Base-by-base conservation (phyloP, 1,284 basidiomycete genomes). In the Ganoderma leucocontextum region DNA sequence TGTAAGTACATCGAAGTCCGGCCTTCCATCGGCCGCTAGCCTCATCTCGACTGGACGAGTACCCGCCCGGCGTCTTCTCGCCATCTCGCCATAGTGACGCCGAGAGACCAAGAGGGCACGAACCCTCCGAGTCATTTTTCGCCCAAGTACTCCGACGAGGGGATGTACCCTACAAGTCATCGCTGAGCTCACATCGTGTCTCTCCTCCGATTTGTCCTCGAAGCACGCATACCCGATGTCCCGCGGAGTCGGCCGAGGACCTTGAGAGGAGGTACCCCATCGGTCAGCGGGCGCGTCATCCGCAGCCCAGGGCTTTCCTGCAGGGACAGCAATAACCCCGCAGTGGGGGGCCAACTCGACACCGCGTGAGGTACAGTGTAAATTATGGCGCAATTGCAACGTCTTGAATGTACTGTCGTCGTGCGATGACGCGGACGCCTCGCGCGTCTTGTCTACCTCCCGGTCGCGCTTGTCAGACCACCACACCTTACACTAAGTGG, bases 141-240 rank as follows among this genome's bases (percentile, higher is more conserved):
- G 29, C 22, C n/a, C n/a, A n/a, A n/a, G n/a, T n/a, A n/a, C n/a
- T n/a, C n/a, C n/a, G n/a, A n/a, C n/a, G n/a, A n/a, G n/a, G n/a
- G n/a, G n/a, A n/a, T n/a, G n/a, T 19, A 58, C 55, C 55, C 35
- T 58, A 35, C 55, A 35, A 58, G 55, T 58, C 55, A 58, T n/a
- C 55, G 35, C 55, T 25, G 22, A 25, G 47, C 22, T 25, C 22
- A 49, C 17, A 17, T 42, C 8, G 44, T 3, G 8, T 10, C 44
- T 8, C 10, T 35, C 55, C 35, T 39, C 33, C 19, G 36, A 58
- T 38, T 19, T 22, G 9, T 13, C 36, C 13, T 22, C n/a, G 35
- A 39, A 4, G 36, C n/a, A 8, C n/a, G 3, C 10, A 10, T 22
- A 49, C 12, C 12, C 22, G 22, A n/a, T n/a, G 44, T n/a, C 25